Evolutionary conservation across 1,139 yeast genomes (phyloP).

Genomic region (Saccharomyces hybrid): DNA sequence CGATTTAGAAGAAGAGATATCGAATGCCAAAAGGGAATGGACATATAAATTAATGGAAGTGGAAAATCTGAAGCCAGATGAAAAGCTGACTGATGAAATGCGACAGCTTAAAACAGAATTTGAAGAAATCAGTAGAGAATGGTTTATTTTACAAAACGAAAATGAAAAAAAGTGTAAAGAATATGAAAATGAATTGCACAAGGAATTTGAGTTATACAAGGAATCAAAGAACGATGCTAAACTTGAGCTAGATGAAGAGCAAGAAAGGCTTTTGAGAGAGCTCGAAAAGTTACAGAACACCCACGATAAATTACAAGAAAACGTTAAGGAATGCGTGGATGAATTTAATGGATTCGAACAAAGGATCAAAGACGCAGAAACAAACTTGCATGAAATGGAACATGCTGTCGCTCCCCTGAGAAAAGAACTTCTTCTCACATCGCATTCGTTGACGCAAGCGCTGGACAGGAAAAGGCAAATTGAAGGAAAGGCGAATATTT

Average conservation of each 20-base stretch:
- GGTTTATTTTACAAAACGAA: conserved; percentile 9
- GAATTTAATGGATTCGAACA: neutral
- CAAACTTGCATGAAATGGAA: neutral
- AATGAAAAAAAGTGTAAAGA: conserved; percentile 10
- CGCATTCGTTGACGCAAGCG: neutral
- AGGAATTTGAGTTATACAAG: conserved; percentile 15
- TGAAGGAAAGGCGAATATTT: conserved; percentile 1
- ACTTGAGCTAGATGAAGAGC: conserved; percentile 6
- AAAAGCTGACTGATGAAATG: conserved; percentile 15
- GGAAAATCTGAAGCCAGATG: conserved; percentile 19
- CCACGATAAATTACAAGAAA: neutral
- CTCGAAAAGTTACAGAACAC: neutral
- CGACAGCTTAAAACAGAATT: conserved; percentile 14
- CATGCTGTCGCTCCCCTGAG: neutral
- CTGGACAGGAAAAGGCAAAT: conserved; percentile 1
- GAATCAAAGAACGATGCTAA: conserved; percentile 11
- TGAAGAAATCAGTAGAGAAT: conserved; percentile 8
- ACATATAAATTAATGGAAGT: conserved; percentile 16
- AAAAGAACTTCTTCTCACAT: neutral
- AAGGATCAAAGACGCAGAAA: neutral
- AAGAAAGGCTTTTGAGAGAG: neutral
- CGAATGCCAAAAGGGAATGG: conserved; percentile 13
- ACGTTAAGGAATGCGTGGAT: neutral
- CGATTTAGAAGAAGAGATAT: conserved; percentile 12
- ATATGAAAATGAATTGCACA: conserved; percentile 10